Evolutionary conservation across 108 stramenopile genomes (phyloP), one percentile per base, ranked within the genome.

Genomic region (Seminavis robusta): DNA sequence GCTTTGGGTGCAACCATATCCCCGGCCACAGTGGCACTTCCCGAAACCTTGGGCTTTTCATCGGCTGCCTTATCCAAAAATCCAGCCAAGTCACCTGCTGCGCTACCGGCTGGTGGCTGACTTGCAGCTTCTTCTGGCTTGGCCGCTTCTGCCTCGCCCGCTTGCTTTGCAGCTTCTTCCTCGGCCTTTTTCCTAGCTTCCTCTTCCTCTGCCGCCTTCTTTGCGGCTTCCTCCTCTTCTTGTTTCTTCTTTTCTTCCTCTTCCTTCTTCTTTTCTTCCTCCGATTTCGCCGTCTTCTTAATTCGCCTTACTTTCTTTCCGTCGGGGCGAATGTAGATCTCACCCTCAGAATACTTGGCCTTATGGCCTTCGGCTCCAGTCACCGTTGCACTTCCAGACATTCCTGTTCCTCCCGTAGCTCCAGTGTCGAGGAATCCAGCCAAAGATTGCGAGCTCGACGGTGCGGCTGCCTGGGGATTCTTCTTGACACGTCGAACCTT

Each of bases 401-500:
- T 16, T 17, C 36, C 51, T 27, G 41, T 70, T 11, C 7, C 34
- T 26, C 45, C 19, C 2, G n/a, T 9, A 33, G 49, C 47, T 20
- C n/a, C 21, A 21, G 37, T 31, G 5, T 39, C 38, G 6, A 69
- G 51, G 47, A 53, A 60, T 11, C 53, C 38, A n/a, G 33, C 69
- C 5, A 70, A 38, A 25, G 44, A 59, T 6, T 31, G 45, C n/a
- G n/a, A n/a, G n/a, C n/a, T n/a, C n/a, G n/a, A n/a, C n/a, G n/a
- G n/a, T n/a, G n/a, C n/a, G n/a, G n/a, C n/a, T n/a, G n/a, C n/a
- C n/a, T n/a, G n/a, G n/a, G n/a, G n/a, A n/a, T n/a, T 67, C 34
- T 65, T 70, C 47, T 46, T 57, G 10, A 79, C 68, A 33, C 72
- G 49, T 25, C 78, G 67, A 2, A 79, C 78, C 46, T 60, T 69